Conservation (phyloP, 805 yeast genomes). For the Komagataella populi region DNA sequence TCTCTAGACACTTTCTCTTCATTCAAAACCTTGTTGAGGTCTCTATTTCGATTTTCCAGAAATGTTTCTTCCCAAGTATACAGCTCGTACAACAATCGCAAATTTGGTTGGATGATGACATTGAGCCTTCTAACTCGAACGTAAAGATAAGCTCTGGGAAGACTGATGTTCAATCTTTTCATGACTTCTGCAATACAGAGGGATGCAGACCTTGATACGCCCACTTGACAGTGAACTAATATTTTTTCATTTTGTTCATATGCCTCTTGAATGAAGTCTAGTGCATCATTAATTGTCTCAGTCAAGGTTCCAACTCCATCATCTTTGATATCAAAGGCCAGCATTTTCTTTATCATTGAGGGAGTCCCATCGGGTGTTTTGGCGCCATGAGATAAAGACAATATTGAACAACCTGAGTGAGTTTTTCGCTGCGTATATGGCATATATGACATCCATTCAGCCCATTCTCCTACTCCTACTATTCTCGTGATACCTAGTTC, state of each 20-base stretch:
- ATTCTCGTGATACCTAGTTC: conserved; percentile 59
- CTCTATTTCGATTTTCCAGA: conserved; percentile 4
- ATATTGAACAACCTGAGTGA: conserved; percentile 16
- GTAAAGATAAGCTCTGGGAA: conserved; percentile 72
- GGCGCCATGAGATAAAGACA: conserved; percentile 7
- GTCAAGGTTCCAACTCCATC: conserved; percentile 80
- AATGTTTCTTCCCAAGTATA: conserved; percentile 49
- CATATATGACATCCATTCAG: conserved; percentile 42
- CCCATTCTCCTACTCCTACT: conserved; percentile 75
- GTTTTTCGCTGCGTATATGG: conserved; percentile 7
- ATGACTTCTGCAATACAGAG: conserved; percentile 93
- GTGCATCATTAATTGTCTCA: conserved; percentile 43
- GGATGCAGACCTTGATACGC: conserved; percentile 90
- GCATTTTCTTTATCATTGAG: conserved; percentile 25
- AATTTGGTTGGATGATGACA: conserved; percentile 87
- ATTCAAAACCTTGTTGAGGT: background rate
- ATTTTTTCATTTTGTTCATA: conserved; percentile 31
- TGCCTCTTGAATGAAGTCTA: conserved; percentile 51
- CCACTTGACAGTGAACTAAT: conserved; percentile 88
- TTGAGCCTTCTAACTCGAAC: conserved; percentile 86
- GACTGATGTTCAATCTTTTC: conserved; percentile 51
- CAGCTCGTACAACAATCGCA: conserved; percentile 83
- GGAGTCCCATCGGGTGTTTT: background rate
- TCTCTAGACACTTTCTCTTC: background rate
- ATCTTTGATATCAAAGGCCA: conserved; percentile 69